A percentile compares a stretch with the other conserved stretches of the same genome.
Conservation (phyloP, 345 rosid species). For the Rhizophora apiculata region DNA sequence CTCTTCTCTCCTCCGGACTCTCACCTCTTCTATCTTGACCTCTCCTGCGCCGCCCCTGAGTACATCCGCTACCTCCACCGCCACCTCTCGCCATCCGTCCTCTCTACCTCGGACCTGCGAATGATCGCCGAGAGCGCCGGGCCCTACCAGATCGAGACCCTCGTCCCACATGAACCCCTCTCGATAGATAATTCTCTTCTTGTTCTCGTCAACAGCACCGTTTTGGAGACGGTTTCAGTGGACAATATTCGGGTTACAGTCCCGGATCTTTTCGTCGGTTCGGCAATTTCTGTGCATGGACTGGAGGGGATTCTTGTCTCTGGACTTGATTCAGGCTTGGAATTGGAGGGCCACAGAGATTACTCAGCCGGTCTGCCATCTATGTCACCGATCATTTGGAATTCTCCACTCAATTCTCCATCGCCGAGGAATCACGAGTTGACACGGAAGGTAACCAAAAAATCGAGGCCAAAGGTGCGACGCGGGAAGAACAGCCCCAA, state of each 20-base stretch:
- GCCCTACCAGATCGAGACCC: constrained; percentile 18
- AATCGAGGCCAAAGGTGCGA: too few species aligned
- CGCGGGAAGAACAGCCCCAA: too few species aligned
- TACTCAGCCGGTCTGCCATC: not conserved
- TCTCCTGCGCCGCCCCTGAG: constrained; percentile 24
- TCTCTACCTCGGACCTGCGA: constrained; percentile 16
- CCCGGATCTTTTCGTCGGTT: constrained; percentile 33
- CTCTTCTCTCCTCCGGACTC: constrained; percentile 35
- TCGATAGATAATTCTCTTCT: constrained; percentile 3
- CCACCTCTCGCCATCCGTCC: constrained; percentile 28
- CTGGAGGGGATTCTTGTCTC: constrained; percentile 33
- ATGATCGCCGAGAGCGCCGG: not conserved
- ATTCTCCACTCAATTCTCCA: too few species aligned
- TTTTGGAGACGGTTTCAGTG: constrained; percentile 13
- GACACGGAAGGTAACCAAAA: too few species aligned
- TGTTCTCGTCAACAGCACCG: constrained; percentile 7
- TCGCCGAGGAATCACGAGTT: too few species aligned
- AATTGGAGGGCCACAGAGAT: not conserved
- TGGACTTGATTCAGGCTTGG: not conserved
- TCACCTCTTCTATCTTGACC: constrained; percentile 31
- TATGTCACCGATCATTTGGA: not conserved
- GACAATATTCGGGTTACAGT: constrained; percentile 23
- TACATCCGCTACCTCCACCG: constrained; percentile 25
- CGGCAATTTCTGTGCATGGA: constrained; percentile 34
- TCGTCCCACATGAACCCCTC: constrained; percentile 18